Evolutionary conservation across 2,329 filamentous ascomycete species (phyloP).

Genomic region (Orbilia javanica): DNA sequence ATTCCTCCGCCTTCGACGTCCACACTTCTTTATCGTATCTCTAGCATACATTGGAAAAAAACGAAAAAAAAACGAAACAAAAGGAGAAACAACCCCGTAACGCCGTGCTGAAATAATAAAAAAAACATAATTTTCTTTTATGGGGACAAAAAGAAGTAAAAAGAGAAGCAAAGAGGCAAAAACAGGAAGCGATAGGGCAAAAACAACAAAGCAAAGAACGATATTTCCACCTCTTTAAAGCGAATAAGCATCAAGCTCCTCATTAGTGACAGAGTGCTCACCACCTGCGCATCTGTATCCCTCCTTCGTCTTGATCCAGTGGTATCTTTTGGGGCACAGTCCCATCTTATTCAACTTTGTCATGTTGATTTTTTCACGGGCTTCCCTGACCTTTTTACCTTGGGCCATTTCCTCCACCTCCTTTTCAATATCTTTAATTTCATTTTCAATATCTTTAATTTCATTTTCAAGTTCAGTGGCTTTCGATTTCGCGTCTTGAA

Average conservation of each 20-base stretch:
- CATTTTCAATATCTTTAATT: background rate
- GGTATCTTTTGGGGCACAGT: conserved; percentile 70
- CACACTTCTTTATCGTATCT: background rate
- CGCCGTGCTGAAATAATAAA: background rate
- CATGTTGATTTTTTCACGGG: conserved; percentile 62
- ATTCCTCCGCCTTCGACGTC: background rate
- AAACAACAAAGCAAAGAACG: background rate
- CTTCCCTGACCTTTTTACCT: conserved; percentile 54
- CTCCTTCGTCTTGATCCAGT: conserved; percentile 72
- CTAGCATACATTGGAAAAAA: background rate
- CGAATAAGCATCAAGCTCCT: conserved; percentile 20
- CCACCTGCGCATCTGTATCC: conserved; percentile 76
- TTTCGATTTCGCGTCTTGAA: background rate
- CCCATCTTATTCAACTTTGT: conserved; percentile 70
- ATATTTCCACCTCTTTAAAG: background rate
- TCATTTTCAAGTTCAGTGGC: too few relatives aligned
- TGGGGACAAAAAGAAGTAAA: background rate
- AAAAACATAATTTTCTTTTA: background rate
- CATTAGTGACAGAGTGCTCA: conserved; percentile 68
- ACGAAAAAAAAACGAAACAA: background rate
- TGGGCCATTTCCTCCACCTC: conserved; percentile 60
- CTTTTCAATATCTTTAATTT: background rate
- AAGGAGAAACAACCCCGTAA: background rate
- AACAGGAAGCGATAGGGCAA: background rate
- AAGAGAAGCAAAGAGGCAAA: background rate